Evolutionary conservation across 2,329 filamentous ascomycete species (phyloP).

Genomic region (Microcyclospora pomicola): DNA sequence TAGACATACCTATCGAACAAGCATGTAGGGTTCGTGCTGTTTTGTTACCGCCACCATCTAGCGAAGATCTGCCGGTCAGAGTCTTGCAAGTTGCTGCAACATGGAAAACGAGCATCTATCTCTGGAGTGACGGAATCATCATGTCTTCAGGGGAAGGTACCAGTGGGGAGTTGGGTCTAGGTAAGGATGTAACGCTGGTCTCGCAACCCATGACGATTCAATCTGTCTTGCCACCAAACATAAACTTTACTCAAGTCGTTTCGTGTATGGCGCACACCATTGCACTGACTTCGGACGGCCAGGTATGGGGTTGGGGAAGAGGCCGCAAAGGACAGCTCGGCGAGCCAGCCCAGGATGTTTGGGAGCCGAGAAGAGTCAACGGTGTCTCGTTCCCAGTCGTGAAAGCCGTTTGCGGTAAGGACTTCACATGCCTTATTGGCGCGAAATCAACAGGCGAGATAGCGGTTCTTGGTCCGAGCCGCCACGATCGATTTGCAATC

Average conservation of each 20-base stretch:
- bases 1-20: not conserved
- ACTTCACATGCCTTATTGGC: constrained; percentile 65
- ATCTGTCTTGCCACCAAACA: constrained; percentile 49
- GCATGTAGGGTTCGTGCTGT: not conserved
- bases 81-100: constrained; percentile 38
- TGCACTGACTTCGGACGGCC: constrained; percentile 57
- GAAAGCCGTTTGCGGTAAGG: constrained; percentile 63
- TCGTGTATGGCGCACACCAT: constrained; percentile 70
- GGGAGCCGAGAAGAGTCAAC: constrained; percentile 48
- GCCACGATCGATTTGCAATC: constrained; percentile 49
- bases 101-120: constrained; percentile 61
- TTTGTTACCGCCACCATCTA: not conserved
- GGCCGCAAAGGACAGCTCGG: constrained; percentile 78
- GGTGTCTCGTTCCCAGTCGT: constrained; percentile 47
- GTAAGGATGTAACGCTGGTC: constrained; percentile 21
- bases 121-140: constrained; percentile 38
- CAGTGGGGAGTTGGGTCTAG: constrained; percentile 61
- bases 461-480: constrained; percentile 58
- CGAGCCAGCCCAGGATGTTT: constrained; percentile 37
- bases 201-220: constrained; percentile 35
- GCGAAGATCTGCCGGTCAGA: not conserved
- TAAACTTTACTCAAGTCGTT: constrained; percentile 49
- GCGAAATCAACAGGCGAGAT: constrained; percentile 43
- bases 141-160: constrained; percentile 52
- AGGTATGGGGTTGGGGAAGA: constrained; percentile 79